These are phyloP conservation scores for Fusarium sp. DNA, from an alignment of 2,329 filamentous ascomycete species.

Conservation along the genomic window DNA sequence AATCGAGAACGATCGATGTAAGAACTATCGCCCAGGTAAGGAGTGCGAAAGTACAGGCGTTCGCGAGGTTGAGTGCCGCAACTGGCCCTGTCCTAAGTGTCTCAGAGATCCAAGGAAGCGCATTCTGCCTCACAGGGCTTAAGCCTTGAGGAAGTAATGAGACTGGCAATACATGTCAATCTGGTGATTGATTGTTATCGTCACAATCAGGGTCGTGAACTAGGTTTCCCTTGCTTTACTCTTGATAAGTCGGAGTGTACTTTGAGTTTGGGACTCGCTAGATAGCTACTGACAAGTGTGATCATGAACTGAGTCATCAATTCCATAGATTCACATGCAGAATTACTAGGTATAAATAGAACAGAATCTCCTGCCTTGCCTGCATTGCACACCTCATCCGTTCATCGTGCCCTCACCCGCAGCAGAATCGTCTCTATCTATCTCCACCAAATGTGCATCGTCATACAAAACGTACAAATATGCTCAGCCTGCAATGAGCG, in stretches of 20 bases:
- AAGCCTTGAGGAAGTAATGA: background rate
- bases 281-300: too few relatives aligned
- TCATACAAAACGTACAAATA: background rate
- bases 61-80: background rate
- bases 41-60: background rate
- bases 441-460: background rate
- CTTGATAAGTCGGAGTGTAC: too few relatives aligned
- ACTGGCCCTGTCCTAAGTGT: background rate
- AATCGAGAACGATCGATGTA: background rate
- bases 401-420: too few relatives aligned
- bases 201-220: accelerated
- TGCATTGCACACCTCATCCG: too few relatives aligned
- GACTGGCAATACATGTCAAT: accelerated
- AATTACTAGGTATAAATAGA: background rate
- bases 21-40: background rate
- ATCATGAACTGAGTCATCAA: background rate
- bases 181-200: too few relatives aligned
- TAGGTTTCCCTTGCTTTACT: too few relatives aligned
- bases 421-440: too few relatives aligned
- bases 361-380: accelerated
- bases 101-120: background rate
- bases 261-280: too few relatives aligned
- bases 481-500: background rate
- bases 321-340: background rate
- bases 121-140: background rate